Evolutionary conservation across 345 rosid genomes (phyloP), one percentile per base, ranked within the genome.

Genomic region (Camelina sativa): DNA sequence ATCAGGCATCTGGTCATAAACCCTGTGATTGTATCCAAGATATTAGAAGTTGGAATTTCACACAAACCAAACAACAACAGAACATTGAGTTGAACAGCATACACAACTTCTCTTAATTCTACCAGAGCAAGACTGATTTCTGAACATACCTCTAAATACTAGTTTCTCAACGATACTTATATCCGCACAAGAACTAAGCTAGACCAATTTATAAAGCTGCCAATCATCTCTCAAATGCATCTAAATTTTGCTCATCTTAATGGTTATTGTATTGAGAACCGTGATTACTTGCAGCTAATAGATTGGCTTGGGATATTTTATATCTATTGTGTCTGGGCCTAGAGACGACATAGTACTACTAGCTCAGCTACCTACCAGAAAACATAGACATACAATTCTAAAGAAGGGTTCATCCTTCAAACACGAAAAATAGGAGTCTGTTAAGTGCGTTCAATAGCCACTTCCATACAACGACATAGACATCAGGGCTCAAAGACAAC

Each of bases 1-100:
- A 80, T 95, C 98, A 0, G 97, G 99, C 99, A 95, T 95, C 75
- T 95, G 98, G 76, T 90, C 99, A 71, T 95, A 95, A 35, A 95
- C 98, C 92, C 98, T 91, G 92, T 54, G 55, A 81, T 71, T 17
- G 76, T 54, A 59, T 70, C n/a, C 12, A 54, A 28, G 22, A 62
- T 4, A 62, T 62, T 55, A 79, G 34, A 5, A 63, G 17, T 11
- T 56, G 15, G 16, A 72, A 32, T 34, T 35, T 65, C 58, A 77
- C 12, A 60, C 13, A 60, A 3, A 47, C 38, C 60, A 52, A n/a
- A 23, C 67, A 37, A 4, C 20, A 76, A 23, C 43, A 62, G 0
- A 55, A 56, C 50, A 30, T 16, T 16, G 30, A 30, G 10, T 32
- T 53, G 38, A 48, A 54, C 58, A 8, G 11, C 56, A 32, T 35